phyloP scores from a whole-genome alignment of 495 filamentous ascomycete genomes.

The Xylona heveae region DNA sequence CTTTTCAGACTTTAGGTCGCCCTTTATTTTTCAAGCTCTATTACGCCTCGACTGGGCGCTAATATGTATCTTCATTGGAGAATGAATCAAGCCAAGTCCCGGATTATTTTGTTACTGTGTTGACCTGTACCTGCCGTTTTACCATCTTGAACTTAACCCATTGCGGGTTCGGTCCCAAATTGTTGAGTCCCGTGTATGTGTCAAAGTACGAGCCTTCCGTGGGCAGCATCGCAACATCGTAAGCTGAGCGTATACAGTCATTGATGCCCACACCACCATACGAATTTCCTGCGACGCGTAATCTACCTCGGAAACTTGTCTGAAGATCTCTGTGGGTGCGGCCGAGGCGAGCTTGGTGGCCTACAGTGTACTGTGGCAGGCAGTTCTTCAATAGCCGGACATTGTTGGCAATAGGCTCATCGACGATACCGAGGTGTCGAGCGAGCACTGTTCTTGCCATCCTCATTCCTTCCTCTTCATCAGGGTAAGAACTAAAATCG shows the following conservation, averaged over 20 bases:
- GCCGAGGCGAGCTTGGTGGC: slow-evolving; percentile 44
- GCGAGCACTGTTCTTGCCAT: slow-evolving; percentile 48
- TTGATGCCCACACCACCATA: slow-evolving; percentile 44
- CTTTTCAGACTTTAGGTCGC: no score
- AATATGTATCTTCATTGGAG: no score
- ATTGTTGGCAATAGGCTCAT: slow-evolving; percentile 29
- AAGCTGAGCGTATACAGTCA: slow-evolving; percentile 36
- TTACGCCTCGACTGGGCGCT: no score
- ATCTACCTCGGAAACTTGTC: slow-evolving; percentile 29
- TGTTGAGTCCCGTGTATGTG: neutral
- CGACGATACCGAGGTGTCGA: slow-evolving; percentile 51
- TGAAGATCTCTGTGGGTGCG: slow-evolving; percentile 31
- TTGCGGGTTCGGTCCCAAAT: neutral
- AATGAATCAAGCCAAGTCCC: no score
- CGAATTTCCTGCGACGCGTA: slow-evolving; percentile 63
- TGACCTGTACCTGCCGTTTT: no score
- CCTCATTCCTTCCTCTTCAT: slow-evolving; percentile 34
- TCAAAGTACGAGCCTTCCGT: slow-evolving; percentile 3
- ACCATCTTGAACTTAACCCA: no score
- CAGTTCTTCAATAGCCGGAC: slow-evolving; percentile 50
- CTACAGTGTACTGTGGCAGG: slow-evolving; percentile 75
- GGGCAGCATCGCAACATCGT: slow-evolving; percentile 19
- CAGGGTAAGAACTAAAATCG: slow-evolving; percentile 32
- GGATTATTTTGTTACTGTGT: no score
- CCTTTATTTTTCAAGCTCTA: no score